These are phyloP conservation scores for Actinomortierella wolfii DNA, from an alignment of 371 early-diverging fungal genomes.

Conservation along the genomic window DNA sequence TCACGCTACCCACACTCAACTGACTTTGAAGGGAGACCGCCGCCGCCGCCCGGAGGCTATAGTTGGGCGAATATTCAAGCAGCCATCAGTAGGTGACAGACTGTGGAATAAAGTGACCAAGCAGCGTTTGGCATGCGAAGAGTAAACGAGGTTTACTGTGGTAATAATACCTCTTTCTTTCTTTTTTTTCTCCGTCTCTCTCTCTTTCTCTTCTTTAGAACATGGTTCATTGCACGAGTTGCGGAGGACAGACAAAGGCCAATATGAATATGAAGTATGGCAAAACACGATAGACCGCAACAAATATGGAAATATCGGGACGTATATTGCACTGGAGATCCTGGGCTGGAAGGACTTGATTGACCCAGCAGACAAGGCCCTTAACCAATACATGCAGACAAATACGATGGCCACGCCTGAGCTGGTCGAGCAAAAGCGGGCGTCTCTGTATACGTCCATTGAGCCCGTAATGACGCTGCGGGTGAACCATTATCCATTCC, in stretches of 20 bases:
- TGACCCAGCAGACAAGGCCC: slow-evolving; percentile 22
- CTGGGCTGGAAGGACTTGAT: slow-evolving; percentile 25
- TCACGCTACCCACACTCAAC: slow-evolving; percentile 20
- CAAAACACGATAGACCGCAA: slow-evolving; percentile 17
- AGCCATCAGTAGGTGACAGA: slow-evolving; percentile 18
- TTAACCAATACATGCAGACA: too few relatives aligned
- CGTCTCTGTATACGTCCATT: neutral
- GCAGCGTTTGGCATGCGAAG: too few relatives aligned
- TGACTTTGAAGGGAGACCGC: slow-evolving; percentile 26
- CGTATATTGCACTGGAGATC: slow-evolving; percentile 26
- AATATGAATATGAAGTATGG: slow-evolving; percentile 43
- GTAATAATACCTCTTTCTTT: too few relatives aligned
- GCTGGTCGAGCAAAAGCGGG: too few relatives aligned
- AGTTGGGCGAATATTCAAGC: slow-evolving; percentile 27
- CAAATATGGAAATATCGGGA: slow-evolving; percentile 24
- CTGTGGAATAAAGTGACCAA: too few relatives aligned
- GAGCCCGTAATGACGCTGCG: slow-evolving; percentile 31
- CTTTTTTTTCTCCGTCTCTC: neutral
- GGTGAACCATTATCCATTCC: slow-evolving; percentile 38
- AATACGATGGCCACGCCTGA: too few relatives aligned
- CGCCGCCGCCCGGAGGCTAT: slow-evolving; percentile 36
- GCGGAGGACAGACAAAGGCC: slow-evolving; percentile 44
- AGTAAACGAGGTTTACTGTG: too few relatives aligned
- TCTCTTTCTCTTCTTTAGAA: slow-evolving; percentile 7
- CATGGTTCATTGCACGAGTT: slow-evolving; percentile 19